phyloP scores from a whole-genome alignment of 2,329 filamentous ascomycete species.

The Fusarium oligoseptatum region DNA sequence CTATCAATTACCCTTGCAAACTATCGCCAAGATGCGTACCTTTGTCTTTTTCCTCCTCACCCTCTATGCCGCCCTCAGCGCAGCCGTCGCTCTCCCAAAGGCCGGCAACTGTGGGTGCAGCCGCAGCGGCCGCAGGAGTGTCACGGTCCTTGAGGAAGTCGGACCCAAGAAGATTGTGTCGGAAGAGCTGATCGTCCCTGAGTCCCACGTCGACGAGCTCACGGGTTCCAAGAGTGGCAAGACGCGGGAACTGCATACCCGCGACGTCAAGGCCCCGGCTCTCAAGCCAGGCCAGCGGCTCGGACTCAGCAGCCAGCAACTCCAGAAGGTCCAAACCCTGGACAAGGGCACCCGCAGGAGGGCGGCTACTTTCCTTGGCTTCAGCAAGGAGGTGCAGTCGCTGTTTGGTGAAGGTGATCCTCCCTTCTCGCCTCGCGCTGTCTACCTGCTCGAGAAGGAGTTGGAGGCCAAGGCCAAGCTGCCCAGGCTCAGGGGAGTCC shows the following conservation, averaged over 20 bases:
- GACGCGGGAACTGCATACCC: neutral
- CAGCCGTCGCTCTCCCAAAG: neutral
- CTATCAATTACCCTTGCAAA: neutral
- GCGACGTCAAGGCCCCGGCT: neutral
- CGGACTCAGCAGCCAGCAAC: neutral
- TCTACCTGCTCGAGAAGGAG: conserved; percentile 2
- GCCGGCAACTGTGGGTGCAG: neutral
- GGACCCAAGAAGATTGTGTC: neutral
- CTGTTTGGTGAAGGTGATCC: neutral
- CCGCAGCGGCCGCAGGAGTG: neutral
- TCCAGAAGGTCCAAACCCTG: neutral
- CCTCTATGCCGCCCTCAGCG: neutral
- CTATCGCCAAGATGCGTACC: neutral
- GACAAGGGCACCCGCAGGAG: neutral
- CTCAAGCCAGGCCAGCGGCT: neutral
- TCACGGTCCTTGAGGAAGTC: neutral
- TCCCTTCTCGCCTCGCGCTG: neutral
- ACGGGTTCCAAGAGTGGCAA: neutral
- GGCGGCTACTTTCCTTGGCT: neutral
- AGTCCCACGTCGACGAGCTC: neutral
- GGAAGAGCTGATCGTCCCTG: neutral
- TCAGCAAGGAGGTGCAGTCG: neutral
- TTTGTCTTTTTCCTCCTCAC: neutral
- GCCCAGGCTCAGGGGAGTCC: neutral
- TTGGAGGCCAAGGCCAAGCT: neutral